Base-by-base conservation (phyloP, 2,329 filamentous ascomycete genomes). In the Fusarium acutatum region DNA sequence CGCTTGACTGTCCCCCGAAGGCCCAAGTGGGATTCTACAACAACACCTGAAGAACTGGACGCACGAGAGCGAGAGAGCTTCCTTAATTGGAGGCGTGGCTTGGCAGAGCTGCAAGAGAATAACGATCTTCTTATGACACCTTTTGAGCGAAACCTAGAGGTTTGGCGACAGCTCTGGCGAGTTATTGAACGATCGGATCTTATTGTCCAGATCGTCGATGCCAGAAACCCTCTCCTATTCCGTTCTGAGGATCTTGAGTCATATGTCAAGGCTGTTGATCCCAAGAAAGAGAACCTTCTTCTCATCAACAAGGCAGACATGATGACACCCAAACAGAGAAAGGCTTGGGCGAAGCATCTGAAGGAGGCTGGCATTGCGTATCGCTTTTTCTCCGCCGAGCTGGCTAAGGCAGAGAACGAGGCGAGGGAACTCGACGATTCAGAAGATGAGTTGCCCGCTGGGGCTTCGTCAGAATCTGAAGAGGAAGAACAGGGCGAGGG, bases 221-320 rank as follows among this genome's bases (percentile, higher is more conserved):
- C 97, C 14, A 89, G 96, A 79, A 98, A 98, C 82, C 96, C 96
- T 6, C 86, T 99, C 24, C 88, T 98, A 76, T 99, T 98, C 85
- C 90, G 97, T 65, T 97, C 93, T 10, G 96, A 97, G 76, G 96
- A 99, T 85, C 84, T 99, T 69, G 96, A 98, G 80, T 88, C 86
- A 74, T 99, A 99, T 77, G 96, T 99, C 78, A 97, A 97, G 84
- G 94, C 97, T 77, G 93, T 98, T 32, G 93, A 97, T 78, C 84
- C 91, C 5, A 92, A 90, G 80, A 98, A 99, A 86, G 89, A 95
- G 81, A 99, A 98, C 81, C 80, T 99, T 79, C 82, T 99, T 63
- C 86, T 99, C 62, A 96, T 99, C 80, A 99, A 99, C 87, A 99
- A 99, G 87, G 95, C 96, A 50, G 96, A 99, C 84, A 98, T 99